Evolutionary conservation across 2,329 filamentous ascomycete species (phyloP).

Genomic region (Mollisiaceae sp.): DNA sequence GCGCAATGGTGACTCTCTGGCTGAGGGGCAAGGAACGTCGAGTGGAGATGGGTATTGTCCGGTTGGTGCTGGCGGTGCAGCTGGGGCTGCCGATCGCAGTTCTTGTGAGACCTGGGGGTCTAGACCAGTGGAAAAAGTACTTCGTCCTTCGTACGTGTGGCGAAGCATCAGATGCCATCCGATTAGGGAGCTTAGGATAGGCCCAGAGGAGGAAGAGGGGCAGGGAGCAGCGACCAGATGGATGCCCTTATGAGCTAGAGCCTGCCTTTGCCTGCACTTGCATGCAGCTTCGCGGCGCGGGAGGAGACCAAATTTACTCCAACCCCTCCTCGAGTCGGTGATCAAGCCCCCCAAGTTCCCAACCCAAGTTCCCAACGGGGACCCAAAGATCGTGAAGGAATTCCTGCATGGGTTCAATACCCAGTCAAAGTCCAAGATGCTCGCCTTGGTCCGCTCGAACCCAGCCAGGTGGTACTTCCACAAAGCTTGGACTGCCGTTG

Average conservation of each 20-base stretch:
- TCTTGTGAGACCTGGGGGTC: not conserved
- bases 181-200: not conserved
- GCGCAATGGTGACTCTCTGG: not conserved
- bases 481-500: not conserved
- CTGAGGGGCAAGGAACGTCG: constrained; percentile 4
- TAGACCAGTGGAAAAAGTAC: not conserved
- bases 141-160: not conserved
- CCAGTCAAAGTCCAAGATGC: constrained; percentile 42
- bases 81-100: not conserved
- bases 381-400: constrained; percentile 2
- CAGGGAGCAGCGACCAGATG: not conserved
- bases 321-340: not conserved
- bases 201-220: too few relatives aligned
- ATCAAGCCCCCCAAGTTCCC: too few relatives aligned
- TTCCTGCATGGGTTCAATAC: not conserved
- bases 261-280: not conserved
- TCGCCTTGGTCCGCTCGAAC: constrained; percentile 60
- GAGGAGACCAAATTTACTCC: too few relatives aligned
- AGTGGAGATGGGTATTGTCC: constrained; percentile 14
- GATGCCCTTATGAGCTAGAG: not conserved
- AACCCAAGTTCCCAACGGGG: too few relatives aligned
- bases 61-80: not conserved
- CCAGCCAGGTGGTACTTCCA: constrained; percentile 48
- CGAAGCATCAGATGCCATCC: not conserved
- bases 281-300: too few relatives aligned